Evolutionary conservation across 2,329 filamentous ascomycete species (phyloP).

Genomic region (Drechslera avenae): DNA sequence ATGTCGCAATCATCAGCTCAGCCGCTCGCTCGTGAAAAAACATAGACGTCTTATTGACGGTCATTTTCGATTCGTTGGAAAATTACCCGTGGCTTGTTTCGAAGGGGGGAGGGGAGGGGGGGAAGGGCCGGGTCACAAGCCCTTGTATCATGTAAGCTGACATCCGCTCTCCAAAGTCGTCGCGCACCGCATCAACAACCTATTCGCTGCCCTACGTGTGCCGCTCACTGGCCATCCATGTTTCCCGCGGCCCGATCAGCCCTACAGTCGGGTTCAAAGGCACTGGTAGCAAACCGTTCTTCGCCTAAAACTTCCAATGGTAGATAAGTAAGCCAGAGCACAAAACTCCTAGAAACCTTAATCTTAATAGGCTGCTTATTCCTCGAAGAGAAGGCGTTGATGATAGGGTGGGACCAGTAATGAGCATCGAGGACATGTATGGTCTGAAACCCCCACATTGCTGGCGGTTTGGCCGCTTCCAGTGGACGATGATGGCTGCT

Average conservation of each 20-base stretch:
- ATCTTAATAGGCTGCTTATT: constrained; percentile 4
- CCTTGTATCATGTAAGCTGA: constrained; percentile 13
- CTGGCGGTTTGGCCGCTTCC: background rate
- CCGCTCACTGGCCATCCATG: constrained; percentile 1
- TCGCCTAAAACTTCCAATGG: constrained; percentile 1
- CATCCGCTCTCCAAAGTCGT: constrained; percentile 10
- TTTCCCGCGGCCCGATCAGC: constrained; percentile 7
- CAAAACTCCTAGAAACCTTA: background rate
- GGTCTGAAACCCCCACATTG: constrained; percentile 8
- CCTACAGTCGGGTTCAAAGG: constrained; percentile 2
- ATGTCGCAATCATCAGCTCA: too few relatives aligned
- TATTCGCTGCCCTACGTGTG: constrained; percentile 1
- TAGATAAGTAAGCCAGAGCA: background rate
- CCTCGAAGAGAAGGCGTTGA: background rate
- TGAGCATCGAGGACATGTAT: constrained; percentile 1
- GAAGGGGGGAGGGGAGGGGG: background rate
- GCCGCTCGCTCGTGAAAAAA: too few relatives aligned
- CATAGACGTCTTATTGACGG: constrained; percentile 1
- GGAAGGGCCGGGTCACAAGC: constrained; percentile 9
- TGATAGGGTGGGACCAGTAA: background rate
- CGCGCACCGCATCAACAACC: constrained; percentile 9
- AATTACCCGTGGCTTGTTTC: constrained; percentile 2
- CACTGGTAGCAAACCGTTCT: background rate
- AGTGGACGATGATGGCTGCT: background rate
- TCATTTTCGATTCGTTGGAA: constrained; percentile 3